Evolutionary conservation across 345 rosid genomes (phyloP).

Genomic region (Ailanthus altissimus): DNA sequence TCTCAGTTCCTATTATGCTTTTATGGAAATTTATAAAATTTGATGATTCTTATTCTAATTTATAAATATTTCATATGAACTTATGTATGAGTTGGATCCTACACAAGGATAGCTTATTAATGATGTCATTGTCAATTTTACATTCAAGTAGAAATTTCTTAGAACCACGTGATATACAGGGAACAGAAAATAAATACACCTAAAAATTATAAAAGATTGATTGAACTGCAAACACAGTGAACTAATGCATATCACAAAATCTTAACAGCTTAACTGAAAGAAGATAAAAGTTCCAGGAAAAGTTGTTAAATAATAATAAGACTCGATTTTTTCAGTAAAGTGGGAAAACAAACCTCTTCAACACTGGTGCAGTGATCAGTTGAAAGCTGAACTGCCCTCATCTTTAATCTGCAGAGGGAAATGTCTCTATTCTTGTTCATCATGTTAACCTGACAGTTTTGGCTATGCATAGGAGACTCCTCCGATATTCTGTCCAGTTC

Average conservation of each 20-base stretch:
- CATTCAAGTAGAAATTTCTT: not conserved
- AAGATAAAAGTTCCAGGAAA: slow-evolving; percentile 3
- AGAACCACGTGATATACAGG: not conserved
- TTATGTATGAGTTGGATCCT: not conserved
- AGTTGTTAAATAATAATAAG: not conserved
- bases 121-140: not conserved
- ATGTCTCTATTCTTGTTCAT: slow-evolving; percentile 86
- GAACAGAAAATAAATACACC: not conserved
- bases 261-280: not conserved
- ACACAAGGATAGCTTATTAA: not conserved
- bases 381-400: slow-evolving; percentile 96
- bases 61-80: not conserved
- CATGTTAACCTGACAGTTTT: slow-evolving; percentile 61
- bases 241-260: not conserved
- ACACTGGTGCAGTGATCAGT: slow-evolving; percentile 90
- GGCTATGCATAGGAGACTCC: slow-evolving; percentile 92
- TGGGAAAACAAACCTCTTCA: slow-evolving; percentile 63
- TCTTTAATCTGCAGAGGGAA: slow-evolving; percentile 76
- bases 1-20: not conserved
- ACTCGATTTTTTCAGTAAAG: slow-evolving; percentile 19
- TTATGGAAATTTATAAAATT: not conserved
- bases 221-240: not conserved
- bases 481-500: slow-evolving; percentile 97
- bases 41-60: slow-evolving; percentile 10
- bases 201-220: not conserved